These are phyloP conservation scores for Corchorus olitorius DNA, from an alignment of 345 rosid species.

Conservation along the genomic window DNA sequence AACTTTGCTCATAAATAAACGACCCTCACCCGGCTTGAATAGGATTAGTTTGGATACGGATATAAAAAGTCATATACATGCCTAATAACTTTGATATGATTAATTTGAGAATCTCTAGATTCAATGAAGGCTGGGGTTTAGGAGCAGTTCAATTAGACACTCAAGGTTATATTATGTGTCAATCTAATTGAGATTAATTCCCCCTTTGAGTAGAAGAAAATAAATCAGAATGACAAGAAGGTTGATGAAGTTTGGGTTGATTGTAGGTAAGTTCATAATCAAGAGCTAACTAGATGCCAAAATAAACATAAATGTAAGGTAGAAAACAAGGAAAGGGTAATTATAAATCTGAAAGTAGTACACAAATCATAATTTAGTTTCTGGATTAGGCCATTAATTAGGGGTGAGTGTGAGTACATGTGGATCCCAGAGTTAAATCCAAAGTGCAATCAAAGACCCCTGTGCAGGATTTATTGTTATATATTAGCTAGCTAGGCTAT, in stretches of 20 bases:
- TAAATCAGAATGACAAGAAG: not conserved
- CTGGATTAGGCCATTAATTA: not conserved
- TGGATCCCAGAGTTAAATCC: conserved; percentile 28
- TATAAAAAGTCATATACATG: no score
- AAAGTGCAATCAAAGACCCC: conserved; percentile 25
- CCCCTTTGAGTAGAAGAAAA: not conserved
- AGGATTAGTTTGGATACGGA: no score
- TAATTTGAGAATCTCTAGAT: not conserved
- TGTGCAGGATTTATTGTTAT: not conserved
- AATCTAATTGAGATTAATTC: not conserved
- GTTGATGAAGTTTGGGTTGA: not conserved
- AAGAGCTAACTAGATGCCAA: not conserved
- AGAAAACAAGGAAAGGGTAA: not conserved
- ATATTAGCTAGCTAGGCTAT: no score
- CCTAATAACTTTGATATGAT: not conserved
- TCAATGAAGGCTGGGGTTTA: not conserved
- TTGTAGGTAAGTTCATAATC: conserved; percentile 5
- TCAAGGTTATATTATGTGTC: not conserved
- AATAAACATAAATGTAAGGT: not conserved
- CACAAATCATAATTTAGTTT: conserved; percentile 6
- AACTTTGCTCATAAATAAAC: no score
- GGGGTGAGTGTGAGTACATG: conserved; percentile 13
- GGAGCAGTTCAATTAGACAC: not conserved
- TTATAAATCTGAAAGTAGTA: not conserved
- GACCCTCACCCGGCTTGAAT: no score